phyloP scores from a whole-genome alignment of 768 basidiomycete genomes.

The Pleurotus djamor region DNA sequence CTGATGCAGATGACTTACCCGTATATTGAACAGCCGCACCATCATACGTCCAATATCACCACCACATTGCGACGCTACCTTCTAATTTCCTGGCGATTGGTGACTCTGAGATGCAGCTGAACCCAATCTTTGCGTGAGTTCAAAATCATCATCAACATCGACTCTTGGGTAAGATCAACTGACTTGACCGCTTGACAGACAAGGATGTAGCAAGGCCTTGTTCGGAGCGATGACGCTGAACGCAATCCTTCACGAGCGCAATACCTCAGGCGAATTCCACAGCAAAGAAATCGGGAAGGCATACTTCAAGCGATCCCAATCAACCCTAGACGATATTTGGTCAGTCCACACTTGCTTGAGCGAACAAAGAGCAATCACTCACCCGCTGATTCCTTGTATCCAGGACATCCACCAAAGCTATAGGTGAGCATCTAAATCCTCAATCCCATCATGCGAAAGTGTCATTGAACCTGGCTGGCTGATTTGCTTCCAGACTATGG shows the following conservation, averaged over 20 bases:
- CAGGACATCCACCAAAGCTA: conserved; percentile 10
- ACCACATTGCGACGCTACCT: conserved; percentile 11
- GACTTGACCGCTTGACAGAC: neutral
- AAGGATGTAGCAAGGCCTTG: conserved; percentile 17
- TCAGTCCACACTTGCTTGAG: neutral
- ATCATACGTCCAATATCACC: conserved; percentile 15
- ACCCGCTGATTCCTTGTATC: neutral
- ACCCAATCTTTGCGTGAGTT: conserved; percentile 17
- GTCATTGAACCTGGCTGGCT: neutral
- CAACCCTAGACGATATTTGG: conserved; percentile 9
- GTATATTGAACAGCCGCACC: conserved; percentile 7
- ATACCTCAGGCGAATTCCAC: neutral
- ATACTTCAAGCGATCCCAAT: neutral
- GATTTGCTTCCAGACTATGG: conserved; percentile 13
- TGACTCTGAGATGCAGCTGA: conserved; percentile 15
- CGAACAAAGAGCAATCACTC: neutral
- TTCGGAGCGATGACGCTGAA: conserved; percentile 17
- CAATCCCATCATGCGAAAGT: neutral
- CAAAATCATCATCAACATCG: neutral
- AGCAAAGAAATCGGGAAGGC: neutral
- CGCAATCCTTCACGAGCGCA: conserved; percentile 8
- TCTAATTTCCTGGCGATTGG: conserved; percentile 19
- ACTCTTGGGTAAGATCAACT: neutral
- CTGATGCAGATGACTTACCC: neutral
- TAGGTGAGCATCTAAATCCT: conserved; percentile 6